phyloP scores from a whole-genome alignment of 495 filamentous ascomycete species.

The Aspergillus incahuasiensis region DNA sequence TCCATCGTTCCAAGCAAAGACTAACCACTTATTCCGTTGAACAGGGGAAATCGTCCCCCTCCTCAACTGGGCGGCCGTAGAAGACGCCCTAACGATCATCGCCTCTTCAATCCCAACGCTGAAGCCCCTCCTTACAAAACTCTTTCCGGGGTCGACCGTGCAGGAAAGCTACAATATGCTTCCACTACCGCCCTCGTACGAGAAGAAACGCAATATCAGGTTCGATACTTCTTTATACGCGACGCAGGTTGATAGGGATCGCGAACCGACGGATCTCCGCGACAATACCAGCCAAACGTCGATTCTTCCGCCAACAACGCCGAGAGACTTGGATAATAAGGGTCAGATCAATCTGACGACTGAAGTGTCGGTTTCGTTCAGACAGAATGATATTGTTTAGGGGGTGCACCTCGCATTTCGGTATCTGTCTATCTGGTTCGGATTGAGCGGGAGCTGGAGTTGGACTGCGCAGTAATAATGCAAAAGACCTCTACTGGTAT shows the following conservation, averaged over 20 bases:
- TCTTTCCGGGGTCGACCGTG: not conserved
- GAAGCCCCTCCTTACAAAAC: not conserved
- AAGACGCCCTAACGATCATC: slow-evolving; percentile 23
- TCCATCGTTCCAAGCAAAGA: not conserved
- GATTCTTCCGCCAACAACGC: not conserved
- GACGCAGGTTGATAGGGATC: not conserved
- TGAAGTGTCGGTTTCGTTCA: not conserved
- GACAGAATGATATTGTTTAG: not conserved
- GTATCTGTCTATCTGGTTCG: not conserved
- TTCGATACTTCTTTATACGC: slow-evolving; percentile 7
- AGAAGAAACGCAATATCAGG: not conserved
- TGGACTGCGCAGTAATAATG: too few species aligned
- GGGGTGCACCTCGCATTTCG: too few species aligned
- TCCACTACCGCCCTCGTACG: not conserved
- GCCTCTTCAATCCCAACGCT: slow-evolving; percentile 25
- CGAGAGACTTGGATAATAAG: not conserved
- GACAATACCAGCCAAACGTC: slow-evolving; percentile 5
- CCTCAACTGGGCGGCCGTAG: slow-evolving; percentile 23
- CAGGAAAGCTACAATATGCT: slow-evolving; percentile 12
- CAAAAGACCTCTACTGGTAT: too few species aligned
- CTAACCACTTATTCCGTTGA: slow-evolving; percentile 3
- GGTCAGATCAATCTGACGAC: slow-evolving; percentile 4
- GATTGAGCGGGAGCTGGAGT: not conserved
- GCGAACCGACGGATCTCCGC: not conserved
- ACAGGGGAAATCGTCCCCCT: slow-evolving; percentile 11